These are phyloP conservation scores for Melampsora abietis-canadensis DNA, from an alignment of 1,284 basidiomycete genomes.

Conservation along the genomic window DNA sequence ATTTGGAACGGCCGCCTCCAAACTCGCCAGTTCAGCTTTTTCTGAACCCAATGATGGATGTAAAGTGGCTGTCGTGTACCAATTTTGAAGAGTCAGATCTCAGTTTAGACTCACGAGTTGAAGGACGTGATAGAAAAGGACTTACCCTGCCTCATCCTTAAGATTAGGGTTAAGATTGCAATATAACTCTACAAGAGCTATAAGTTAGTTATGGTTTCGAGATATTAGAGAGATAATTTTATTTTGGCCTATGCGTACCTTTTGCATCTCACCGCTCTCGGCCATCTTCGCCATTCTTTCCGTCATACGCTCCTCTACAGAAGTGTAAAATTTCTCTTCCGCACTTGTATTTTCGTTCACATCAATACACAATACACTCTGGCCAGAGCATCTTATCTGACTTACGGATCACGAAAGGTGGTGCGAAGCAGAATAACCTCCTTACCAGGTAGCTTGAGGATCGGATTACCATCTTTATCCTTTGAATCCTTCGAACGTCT, in stretches of 20 bases:
- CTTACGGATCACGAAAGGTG: conserved; percentile 52
- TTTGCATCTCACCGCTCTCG: conserved; percentile 54
- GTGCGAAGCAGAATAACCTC: conserved; percentile 66
- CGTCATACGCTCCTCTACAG: conserved; percentile 71
- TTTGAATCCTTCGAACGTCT: conserved; percentile 78
- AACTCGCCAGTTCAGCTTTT: conserved; percentile 17
- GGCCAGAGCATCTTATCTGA: not conserved
- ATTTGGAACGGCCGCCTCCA: conserved; percentile 15
- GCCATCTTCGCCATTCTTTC: conserved; percentile 60
- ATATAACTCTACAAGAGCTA: conserved; percentile 58
- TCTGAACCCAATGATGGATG: conserved; percentile 33
- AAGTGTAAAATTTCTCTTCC: conserved; percentile 77
- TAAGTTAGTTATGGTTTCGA: not conserved
- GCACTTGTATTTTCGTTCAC: conserved; percentile 61
- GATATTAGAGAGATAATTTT: not conserved
- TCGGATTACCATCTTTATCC: conserved; percentile 72
- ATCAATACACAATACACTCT: no score
- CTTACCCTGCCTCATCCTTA: conserved; percentile 75
- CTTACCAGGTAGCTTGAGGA: conserved; percentile 78
- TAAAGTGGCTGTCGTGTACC: conserved; percentile 14
- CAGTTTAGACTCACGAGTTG: not conserved
- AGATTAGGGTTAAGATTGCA: conserved; percentile 26
- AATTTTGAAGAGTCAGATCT: not conserved
- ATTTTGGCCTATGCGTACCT: conserved; percentile 52
- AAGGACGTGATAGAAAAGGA: conserved; percentile 18